A percentile compares a stretch with the other conserved stretches of the same genome.
These are phyloP conservation scores for Plectranthus barbatus DNA, from an alignment of 257 asterid species.

Conservation along the genomic window DNA sequence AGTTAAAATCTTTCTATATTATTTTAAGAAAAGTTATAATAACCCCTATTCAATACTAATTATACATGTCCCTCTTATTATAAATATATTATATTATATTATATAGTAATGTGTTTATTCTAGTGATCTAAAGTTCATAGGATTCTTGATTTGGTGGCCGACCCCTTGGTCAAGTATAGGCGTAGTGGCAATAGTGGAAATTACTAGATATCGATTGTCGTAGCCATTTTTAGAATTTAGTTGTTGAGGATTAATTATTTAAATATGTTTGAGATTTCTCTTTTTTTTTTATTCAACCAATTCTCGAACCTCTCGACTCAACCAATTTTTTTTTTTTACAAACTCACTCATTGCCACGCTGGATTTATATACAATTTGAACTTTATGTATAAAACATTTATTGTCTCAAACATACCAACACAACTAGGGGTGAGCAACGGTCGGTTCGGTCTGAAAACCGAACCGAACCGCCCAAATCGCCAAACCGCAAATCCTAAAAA, in stretches of 20 bases:
- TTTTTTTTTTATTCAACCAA: not conserved
- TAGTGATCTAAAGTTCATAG: not conserved
- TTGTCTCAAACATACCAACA: not conserved
- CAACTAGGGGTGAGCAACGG: too few species aligned
- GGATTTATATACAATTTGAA: too few species aligned
- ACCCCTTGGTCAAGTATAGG: not conserved
- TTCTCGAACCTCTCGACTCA: not conserved
- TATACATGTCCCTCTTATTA: too few species aligned
- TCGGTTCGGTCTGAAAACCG: too few species aligned
- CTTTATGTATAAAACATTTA: not conserved
- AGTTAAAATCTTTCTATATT: not conserved
- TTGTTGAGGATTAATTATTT: not conserved
- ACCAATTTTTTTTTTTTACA: too few species aligned
- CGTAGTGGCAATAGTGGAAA: not conserved
- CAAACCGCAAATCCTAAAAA: too few species aligned
- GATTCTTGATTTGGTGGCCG: not conserved
- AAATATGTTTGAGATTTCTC: not conserved
- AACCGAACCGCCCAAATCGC: too few species aligned
- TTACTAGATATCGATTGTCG: not conserved
- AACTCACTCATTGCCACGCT: too few species aligned
- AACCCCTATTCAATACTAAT: too few species aligned
- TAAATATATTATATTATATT: too few species aligned
- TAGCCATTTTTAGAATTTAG: not conserved
- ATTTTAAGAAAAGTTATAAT: not conserved
- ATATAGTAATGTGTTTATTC: not conserved